Conservation (phyloP, 2,329 filamentous ascomycete genomes). For the Fusarium sp. region DNA sequence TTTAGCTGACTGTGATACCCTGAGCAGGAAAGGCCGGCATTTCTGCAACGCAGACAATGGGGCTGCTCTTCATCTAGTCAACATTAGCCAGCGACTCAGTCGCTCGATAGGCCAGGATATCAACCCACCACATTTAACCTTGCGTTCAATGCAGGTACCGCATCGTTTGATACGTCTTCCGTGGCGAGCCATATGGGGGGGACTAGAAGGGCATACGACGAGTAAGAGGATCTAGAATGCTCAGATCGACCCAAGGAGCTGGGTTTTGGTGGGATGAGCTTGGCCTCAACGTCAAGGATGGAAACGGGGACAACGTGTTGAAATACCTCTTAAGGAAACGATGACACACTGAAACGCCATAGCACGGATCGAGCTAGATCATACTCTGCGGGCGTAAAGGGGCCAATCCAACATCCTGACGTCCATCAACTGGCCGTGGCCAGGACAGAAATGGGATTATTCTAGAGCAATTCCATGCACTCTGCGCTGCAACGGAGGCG, state of each 20-base stretch:
- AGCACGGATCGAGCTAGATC: constrained; percentile 16
- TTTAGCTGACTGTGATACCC: constrained; percentile 30
- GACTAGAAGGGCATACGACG: neutral
- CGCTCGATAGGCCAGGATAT: neutral
- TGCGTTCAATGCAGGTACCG: constrained; percentile 31
- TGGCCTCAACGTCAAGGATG: neutral
- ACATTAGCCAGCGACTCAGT: neutral
- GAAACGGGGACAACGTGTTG: constrained; percentile 14
- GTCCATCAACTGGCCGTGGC: too few relatives aligned
- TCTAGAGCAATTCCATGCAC: too few relatives aligned
- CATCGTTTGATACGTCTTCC: constrained; percentile 30
- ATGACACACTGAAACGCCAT: neutral
- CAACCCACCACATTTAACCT: constrained; percentile 28
- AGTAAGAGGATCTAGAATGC: neutral
- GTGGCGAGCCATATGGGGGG: constrained; percentile 19
- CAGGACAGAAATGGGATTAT: too few relatives aligned
- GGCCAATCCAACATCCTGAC: too few relatives aligned
- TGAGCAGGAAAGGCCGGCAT: constrained; percentile 18
- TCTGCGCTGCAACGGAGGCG: too few relatives aligned
- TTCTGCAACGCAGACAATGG: constrained; percentile 21
- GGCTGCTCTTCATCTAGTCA: constrained; percentile 24
- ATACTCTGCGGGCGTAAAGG: neutral
- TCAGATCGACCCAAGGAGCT: neutral
- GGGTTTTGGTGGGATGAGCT: constrained; percentile 2
- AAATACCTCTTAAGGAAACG: constrained; percentile 29